Evolutionary conservation across 2,329 filamentous ascomycete species (phyloP).

Genomic region (Nothopassalora personata): DNA sequence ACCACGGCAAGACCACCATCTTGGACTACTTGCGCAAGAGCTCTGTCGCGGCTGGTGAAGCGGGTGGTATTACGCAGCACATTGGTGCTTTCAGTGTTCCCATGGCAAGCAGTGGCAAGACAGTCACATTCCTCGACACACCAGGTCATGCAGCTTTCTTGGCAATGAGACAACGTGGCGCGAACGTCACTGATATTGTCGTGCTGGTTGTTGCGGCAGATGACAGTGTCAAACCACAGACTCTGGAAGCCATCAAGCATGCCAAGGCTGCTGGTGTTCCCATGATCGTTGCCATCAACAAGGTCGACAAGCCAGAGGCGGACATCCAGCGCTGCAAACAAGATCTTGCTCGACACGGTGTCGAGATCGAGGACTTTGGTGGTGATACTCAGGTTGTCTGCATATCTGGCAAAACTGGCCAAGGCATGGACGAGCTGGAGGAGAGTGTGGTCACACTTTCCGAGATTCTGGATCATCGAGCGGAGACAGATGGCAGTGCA

Average conservation of each 20-base stretch:
- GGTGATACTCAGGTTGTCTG: slow-evolving; percentile 89
- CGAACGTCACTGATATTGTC: slow-evolving; percentile 94
- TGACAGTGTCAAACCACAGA: slow-evolving; percentile 96
- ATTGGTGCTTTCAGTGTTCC: slow-evolving; percentile 94
- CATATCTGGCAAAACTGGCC: slow-evolving; percentile 88
- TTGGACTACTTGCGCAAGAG: slow-evolving; percentile 90
- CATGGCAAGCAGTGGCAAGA: slow-evolving; percentile 68
- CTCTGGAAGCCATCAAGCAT: slow-evolving; percentile 91
- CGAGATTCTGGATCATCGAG: slow-evolving; percentile 85
- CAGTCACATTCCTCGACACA: slow-evolving; percentile 94
- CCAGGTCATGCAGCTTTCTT: slow-evolving; percentile 94
- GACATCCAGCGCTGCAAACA: slow-evolving; percentile 79
- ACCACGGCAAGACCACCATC: slow-evolving; percentile 96
- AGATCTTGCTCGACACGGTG: slow-evolving; percentile 74
- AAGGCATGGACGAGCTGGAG: slow-evolving; percentile 86
- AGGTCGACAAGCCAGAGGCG: slow-evolving; percentile 83
- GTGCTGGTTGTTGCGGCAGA: slow-evolving; percentile 93
- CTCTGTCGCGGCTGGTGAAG: slow-evolving; percentile 83
- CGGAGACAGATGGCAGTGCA: slow-evolving; percentile 67
- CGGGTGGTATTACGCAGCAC: slow-evolving; percentile 96
- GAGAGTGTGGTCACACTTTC: slow-evolving; percentile 82
- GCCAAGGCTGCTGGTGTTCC: slow-evolving; percentile 81
- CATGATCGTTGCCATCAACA: slow-evolving; percentile 97
- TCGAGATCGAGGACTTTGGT: slow-evolving; percentile 91
- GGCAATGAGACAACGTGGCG: slow-evolving; percentile 90